A percentile compares a stretch with the other conserved stretches of the same genome.
Evolutionary conservation across 1,284 basidiomycete genomes (phyloP).

Genomic region (Microbotryum scabiosae): DNA sequence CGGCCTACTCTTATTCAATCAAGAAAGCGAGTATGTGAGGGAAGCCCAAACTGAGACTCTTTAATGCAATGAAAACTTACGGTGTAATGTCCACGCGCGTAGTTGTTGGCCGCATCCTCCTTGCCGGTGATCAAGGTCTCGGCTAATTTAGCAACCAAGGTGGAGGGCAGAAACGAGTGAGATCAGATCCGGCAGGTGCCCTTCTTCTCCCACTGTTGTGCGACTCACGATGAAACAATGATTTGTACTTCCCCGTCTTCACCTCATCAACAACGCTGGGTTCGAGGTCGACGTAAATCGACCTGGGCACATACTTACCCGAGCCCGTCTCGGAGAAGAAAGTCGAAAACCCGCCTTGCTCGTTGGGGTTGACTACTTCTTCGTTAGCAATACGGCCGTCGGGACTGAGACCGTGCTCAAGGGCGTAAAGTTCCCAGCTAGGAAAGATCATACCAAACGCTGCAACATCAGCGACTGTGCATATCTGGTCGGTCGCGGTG

Average conservation of each 20-base stretch:
- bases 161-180: slow-evolving; percentile 55
- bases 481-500: not conserved
- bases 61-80: slow-evolving; percentile 54
- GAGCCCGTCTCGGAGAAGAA: slow-evolving; percentile 87
- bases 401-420: slow-evolving; percentile 96
- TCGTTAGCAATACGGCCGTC: slow-evolving; percentile 70
- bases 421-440: slow-evolving; percentile 64
- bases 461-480: not conserved
- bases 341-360: slow-evolving; percentile 87
- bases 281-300: slow-evolving; percentile 65
- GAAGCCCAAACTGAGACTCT: too few relatives aligned
- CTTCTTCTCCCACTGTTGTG: slow-evolving; percentile 1
- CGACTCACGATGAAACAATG: slow-evolving; percentile 71
- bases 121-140: slow-evolving; percentile 98
- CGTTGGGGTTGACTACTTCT: slow-evolving; percentile 25
- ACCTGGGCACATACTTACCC: slow-evolving; percentile 95
- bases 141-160: slow-evolving; percentile 49
- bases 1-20: slow-evolving; percentile 33
- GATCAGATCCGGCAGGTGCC: slow-evolving; percentile 36
- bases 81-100: slow-evolving; percentile 86
- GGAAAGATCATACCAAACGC: too few relatives aligned
- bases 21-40: too few relatives aligned
- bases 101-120: slow-evolving; percentile 99
- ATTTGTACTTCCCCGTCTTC: slow-evolving; percentile 85
- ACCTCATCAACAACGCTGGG: slow-evolving; percentile 96